These are phyloP conservation scores for Trifolium dubium DNA, from an alignment of 306 rosid species.

Conservation along the genomic window DNA sequence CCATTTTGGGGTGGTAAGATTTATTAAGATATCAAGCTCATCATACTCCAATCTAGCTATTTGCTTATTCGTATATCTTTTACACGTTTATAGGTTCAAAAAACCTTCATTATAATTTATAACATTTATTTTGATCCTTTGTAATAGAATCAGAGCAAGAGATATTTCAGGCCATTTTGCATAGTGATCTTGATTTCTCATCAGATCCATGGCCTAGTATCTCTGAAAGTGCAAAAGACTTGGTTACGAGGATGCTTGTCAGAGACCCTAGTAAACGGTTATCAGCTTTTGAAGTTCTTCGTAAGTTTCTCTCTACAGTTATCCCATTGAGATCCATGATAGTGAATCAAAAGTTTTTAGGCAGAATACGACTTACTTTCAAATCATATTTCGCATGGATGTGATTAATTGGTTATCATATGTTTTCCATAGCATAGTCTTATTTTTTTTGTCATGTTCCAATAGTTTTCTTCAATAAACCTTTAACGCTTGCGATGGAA, in stretches of 20 bases:
- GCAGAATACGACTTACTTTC: not conserved
- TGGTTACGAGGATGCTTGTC: slow-evolving; percentile 76
- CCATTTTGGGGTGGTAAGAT: slow-evolving; percentile 94
- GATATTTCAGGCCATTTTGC: slow-evolving; percentile 75
- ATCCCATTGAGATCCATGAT: not conserved
- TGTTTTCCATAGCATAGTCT: not conserved
- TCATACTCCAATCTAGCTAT: slow-evolving; percentile 2
- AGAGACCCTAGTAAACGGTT: slow-evolving; percentile 76
- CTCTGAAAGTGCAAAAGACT: slow-evolving; percentile 82
- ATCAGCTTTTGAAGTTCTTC: slow-evolving; percentile 74
- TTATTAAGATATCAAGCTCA: slow-evolving; percentile 21
- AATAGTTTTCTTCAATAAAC: not conserved
- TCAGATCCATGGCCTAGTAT: slow-evolving; percentile 89
- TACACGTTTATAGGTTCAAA: not conserved
- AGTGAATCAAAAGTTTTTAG: not conserved
- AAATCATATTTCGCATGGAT: not conserved
- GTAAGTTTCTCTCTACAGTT: slow-evolving; percentile 50
- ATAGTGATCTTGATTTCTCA: slow-evolving; percentile 65
- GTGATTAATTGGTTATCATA: not conserved
- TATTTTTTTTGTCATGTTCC: not conserved
- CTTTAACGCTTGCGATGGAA: not conserved
- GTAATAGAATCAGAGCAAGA: slow-evolving; percentile 68
- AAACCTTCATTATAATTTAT: not conserved
- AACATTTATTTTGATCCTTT: slow-evolving; percentile 11
- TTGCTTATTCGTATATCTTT: slow-evolving; percentile 2